Conservation (phyloP, 176 grass and related monocot species). For the Carex parvula region DNA sequence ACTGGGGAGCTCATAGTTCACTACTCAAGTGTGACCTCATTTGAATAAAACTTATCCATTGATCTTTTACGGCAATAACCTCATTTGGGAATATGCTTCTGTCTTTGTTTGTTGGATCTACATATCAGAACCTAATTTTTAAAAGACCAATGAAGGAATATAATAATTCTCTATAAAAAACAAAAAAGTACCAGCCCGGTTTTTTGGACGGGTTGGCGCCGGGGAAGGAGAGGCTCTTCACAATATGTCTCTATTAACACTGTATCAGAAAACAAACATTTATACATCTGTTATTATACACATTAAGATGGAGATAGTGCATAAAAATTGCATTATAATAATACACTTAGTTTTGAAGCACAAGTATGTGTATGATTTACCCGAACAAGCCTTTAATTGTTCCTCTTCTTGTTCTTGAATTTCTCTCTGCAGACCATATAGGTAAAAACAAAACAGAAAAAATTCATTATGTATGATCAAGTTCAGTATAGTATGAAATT, state of each 20-base stretch:
- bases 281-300: conserved; percentile 11
- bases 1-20: not conserved
- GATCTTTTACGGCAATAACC: not conserved
- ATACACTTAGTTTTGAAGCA: not conserved
- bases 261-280: conserved; percentile 30
- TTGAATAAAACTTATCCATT: not conserved
- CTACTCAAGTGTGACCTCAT: not conserved
- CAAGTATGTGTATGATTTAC: conserved; percentile 16
- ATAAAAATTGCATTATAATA: not conserved
- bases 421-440: conserved; percentile 53
- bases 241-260: conserved; percentile 47
- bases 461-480: not conserved
- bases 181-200: conserved; percentile 47
- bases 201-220: conserved; percentile 40
- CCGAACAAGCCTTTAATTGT: conserved; percentile 25
- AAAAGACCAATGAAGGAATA: not conserved
- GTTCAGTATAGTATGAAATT: not conserved
- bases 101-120: not conserved
- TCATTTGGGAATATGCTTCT: not conserved
- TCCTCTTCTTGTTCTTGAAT: conserved; percentile 50
- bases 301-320: not conserved
- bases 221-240: conserved; percentile 58
- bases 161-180: not conserved
- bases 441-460: not conserved
- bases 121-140: not conserved